A percentile compares a stretch with the other conserved stretches of the same genome.
phyloP scores from a whole-genome alignment of 257 asterid species.

The Nicotiana paniculata region DNA sequence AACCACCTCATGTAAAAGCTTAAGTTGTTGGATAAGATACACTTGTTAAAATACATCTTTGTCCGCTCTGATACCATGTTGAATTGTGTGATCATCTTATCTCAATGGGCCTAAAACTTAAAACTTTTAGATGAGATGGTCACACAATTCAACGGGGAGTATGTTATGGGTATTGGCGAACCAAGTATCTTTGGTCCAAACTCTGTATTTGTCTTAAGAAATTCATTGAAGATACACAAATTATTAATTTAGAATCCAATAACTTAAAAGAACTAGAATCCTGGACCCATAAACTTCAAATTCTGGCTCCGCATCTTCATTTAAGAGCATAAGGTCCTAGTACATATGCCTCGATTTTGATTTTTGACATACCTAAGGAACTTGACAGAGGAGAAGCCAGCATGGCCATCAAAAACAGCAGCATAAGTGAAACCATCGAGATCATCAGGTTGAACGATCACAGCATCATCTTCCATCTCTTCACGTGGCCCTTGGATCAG shows the following conservation, averaged over 20 bases:
- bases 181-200: too few species aligned
- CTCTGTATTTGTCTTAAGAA: too few species aligned
- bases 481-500: slow-evolving; percentile 78
- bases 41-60: not conserved
- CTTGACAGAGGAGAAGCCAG: slow-evolving; percentile 78
- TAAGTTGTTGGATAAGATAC: not conserved
- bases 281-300: too few species aligned
- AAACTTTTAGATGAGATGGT: not conserved
- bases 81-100: not conserved
- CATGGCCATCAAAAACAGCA: slow-evolving; percentile 94
- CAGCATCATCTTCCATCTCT: slow-evolving; percentile 93
- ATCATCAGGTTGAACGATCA: slow-evolving; percentile 52
- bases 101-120: not conserved
- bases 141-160: too few species aligned
- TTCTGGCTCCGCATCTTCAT: too few species aligned
- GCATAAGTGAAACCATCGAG: slow-evolving; percentile 70
- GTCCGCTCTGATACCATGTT: not conserved
- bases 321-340: not conserved
- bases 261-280: too few species aligned
- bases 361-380: slow-evolving; percentile 53
- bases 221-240: too few species aligned
- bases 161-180: too few species aligned
- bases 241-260: too few species aligned
- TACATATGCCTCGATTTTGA: not conserved
- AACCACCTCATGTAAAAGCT: not conserved